phyloP scores from a whole-genome alignment of 768 basidiomycete species.

The Albatrellus ellisii region DNA sequence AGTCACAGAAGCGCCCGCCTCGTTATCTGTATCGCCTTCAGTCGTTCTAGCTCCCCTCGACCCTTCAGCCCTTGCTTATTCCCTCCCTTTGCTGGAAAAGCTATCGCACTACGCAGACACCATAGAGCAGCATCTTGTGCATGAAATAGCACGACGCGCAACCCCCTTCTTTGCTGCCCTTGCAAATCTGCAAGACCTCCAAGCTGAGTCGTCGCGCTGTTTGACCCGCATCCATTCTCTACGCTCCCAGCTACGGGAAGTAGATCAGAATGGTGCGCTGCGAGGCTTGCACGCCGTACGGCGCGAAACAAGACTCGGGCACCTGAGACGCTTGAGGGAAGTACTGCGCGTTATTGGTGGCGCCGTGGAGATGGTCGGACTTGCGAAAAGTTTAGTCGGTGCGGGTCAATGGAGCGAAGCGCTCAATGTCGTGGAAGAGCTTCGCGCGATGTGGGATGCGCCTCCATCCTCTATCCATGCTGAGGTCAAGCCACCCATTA shows the following conservation, averaged over 20 bases:
- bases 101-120: slow-evolving; percentile 89
- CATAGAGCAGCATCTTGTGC: slow-evolving; percentile 87
- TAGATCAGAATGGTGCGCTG: slow-evolving; percentile 66
- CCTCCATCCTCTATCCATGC: background rate
- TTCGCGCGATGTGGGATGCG: slow-evolving; percentile 44
- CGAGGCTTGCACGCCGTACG: slow-evolving; percentile 68
- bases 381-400: slow-evolving; percentile 61
- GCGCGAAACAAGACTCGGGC: slow-evolving; percentile 45
- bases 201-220: slow-evolving; percentile 78
- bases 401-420: slow-evolving; percentile 86
- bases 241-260: slow-evolving; percentile 55
- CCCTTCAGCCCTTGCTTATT: slow-evolving; percentile 48
- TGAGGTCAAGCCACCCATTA: background rate
- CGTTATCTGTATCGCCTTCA: slow-evolving; percentile 1
- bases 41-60: slow-evolving; percentile 22
- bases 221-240: slow-evolving; percentile 63
- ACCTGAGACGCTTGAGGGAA: slow-evolving; percentile 45
- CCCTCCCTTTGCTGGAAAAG: slow-evolving; percentile 71
- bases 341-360: slow-evolving; percentile 52
- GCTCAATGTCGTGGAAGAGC: slow-evolving; percentile 55
- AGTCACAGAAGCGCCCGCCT: slow-evolving; percentile 40
- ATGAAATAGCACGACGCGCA: slow-evolving; percentile 83
- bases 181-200: slow-evolving; percentile 85
- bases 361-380: slow-evolving; percentile 65
- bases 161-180: slow-evolving; percentile 95